Evolutionary conservation across 768 basidiomycete genomes (phyloP).

Genomic region (Lactarius sanguifluus): DNA sequence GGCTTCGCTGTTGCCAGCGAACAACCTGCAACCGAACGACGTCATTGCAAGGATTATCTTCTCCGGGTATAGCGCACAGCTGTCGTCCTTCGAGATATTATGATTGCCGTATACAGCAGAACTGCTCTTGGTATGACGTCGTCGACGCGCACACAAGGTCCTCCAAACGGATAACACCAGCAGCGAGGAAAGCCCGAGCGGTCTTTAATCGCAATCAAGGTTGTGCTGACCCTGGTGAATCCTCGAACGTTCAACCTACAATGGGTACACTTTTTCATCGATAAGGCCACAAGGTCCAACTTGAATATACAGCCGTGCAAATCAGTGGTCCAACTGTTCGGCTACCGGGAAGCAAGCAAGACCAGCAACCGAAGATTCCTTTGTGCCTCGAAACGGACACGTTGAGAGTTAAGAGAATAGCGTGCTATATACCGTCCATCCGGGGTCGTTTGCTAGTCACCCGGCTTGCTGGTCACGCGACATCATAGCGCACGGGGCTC

Average conservation of each 20-base stretch:
- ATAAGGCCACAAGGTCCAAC: background rate
- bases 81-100: no score
- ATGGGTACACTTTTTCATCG: background rate
- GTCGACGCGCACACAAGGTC: background rate
- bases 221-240: no score
- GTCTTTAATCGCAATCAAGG: background rate
- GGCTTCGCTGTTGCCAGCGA: background rate
- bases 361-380: background rate
- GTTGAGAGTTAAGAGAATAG: background rate
- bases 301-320: background rate
- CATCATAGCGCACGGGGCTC: background rate
- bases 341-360: background rate
- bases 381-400: background rate
- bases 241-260: no score
- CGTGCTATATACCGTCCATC: background rate
- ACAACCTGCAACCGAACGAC: background rate
- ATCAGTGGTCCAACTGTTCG: background rate
- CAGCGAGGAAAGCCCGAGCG: background rate
- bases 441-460: background rate
- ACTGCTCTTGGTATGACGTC: background rate
- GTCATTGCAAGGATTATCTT: background rate
- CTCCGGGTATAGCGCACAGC: background rate
- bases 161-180: background rate
- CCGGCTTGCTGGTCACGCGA: no score
- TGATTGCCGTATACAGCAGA: background rate